These are phyloP conservation scores for Pseudogymnoascus sp. DNA, from an alignment of 2,329 filamentous ascomycete species.

Conservation along the genomic window DNA sequence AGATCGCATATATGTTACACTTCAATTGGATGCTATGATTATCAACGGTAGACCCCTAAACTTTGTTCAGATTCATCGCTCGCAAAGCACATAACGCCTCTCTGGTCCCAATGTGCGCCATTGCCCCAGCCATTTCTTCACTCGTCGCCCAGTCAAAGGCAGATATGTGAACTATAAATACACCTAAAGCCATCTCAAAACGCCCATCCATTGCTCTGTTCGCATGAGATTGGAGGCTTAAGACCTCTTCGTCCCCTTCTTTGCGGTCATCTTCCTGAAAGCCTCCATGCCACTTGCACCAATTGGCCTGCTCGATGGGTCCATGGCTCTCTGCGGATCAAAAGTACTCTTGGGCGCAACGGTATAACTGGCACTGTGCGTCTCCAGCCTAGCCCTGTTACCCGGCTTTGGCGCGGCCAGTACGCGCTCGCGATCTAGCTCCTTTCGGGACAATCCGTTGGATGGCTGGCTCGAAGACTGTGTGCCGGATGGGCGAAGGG, in stretches of 20 bases:
- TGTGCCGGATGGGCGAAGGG: constrained; percentile 28
- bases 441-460: constrained; percentile 24
- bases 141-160: neutral
- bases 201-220: neutral
- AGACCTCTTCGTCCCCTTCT: constrained; percentile 47
- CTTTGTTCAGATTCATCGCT: constrained; percentile 1
- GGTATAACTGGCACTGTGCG: constrained; percentile 31
- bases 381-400: constrained; percentile 49
- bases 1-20: neutral
- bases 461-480: constrained; percentile 27
- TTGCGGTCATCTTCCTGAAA: constrained; percentile 60
- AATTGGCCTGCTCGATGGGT: constrained; percentile 48
- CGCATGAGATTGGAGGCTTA: neutral
- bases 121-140: neutral
- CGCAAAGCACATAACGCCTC: neutral
- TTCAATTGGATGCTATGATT: neutral
- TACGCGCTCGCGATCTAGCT: constrained; percentile 49
- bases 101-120: constrained; percentile 7
- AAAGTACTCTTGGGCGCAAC: constrained; percentile 50
- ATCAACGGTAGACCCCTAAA: neutral
- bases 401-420: constrained; percentile 45
- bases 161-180: constrained; percentile 9
- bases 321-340: constrained; percentile 44
- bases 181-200: neutral
- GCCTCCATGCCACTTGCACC: constrained; percentile 59